These are phyloP conservation scores for Thelephora terrestris DNA, from an alignment of 1,284 basidiomycete species.

Conservation along the genomic window DNA sequence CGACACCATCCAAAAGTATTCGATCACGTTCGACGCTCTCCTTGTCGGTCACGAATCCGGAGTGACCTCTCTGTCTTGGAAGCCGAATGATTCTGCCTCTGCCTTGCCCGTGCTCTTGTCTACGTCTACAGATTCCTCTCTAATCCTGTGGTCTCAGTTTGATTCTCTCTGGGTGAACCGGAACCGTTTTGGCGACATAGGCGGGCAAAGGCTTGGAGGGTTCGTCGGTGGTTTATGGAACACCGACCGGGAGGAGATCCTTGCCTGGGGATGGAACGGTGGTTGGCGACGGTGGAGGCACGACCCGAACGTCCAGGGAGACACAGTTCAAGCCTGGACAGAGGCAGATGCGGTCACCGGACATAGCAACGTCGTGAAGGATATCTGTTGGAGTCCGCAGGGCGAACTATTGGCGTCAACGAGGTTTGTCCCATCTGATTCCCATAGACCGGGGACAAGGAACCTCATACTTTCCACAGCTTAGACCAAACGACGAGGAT, in stretches of 20 bases:
- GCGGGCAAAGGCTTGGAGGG: slow-evolving; percentile 78
- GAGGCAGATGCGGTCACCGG: slow-evolving; percentile 74
- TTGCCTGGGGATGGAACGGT: slow-evolving; percentile 89
- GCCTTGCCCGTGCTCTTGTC: slow-evolving; percentile 59
- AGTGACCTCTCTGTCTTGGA: slow-evolving; percentile 82
- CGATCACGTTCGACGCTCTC: slow-evolving; percentile 83
- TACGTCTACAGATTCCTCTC: slow-evolving; percentile 84
- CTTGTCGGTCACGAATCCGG: slow-evolving; percentile 88
- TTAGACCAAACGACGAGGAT: slow-evolving; percentile 86
- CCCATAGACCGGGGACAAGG: neutral
- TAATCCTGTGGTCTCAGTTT: slow-evolving; percentile 86
- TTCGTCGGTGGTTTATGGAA: slow-evolving; percentile 86
- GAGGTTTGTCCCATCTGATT: slow-evolving; percentile 39
- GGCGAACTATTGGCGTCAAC: slow-evolving; percentile 80
- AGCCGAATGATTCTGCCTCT: slow-evolving; percentile 26
- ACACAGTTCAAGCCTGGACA: slow-evolving; percentile 38
- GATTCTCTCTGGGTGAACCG: slow-evolving; percentile 79
- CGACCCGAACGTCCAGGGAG: slow-evolving; percentile 18
- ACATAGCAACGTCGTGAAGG: slow-evolving; percentile 70
- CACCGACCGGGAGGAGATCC: slow-evolving; percentile 43
- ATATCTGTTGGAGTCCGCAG: slow-evolving; percentile 74
- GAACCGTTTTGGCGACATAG: slow-evolving; percentile 87
- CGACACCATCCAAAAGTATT: slow-evolving; percentile 48
- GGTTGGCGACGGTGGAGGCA: slow-evolving; percentile 78
- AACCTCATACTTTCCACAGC: slow-evolving; percentile 27